Conservation (phyloP, 2,329 filamentous ascomycete species). For the Colletotrichum destructivum region DNA sequence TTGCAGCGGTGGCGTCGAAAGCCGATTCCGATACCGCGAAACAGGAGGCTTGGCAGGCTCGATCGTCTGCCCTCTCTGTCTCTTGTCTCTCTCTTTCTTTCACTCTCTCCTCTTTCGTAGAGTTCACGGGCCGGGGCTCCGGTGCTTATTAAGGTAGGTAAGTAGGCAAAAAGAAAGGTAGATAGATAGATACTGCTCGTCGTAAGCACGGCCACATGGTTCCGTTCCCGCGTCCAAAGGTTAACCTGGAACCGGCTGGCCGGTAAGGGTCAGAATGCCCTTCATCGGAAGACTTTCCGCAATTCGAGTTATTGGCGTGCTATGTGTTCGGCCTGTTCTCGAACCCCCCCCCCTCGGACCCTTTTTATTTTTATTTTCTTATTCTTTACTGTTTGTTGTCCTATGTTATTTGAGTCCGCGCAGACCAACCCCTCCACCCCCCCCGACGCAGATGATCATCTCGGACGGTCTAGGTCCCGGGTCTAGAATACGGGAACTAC, state of each 20-base stretch:
- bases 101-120: too few relatives aligned
- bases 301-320: too few relatives aligned
- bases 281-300: too few relatives aligned
- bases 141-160: not conserved
- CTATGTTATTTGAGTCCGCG: too few relatives aligned
- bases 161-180: not conserved
- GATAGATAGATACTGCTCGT: too few relatives aligned
- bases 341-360: too few relatives aligned
- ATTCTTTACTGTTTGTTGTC: not conserved
- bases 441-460: not conserved
- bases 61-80: not conserved
- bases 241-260: too few relatives aligned
- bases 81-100: not conserved
- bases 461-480: constrained; percentile 33
- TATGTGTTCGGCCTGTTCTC: too few relatives aligned
- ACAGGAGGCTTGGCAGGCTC: not conserved
- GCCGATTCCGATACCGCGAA: not conserved
- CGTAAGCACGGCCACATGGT: too few relatives aligned
- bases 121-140: not conserved
- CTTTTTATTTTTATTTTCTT: not conserved
- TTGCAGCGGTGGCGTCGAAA: not conserved
- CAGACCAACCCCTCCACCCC: too few relatives aligned
- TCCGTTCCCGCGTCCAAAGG: too few relatives aligned
- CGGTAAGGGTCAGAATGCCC: too few relatives aligned
- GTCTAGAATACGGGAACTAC: constrained; percentile 1